Evolutionary conservation across 768 basidiomycete genomes (phyloP).

Genomic region (Lactifluus hygrophoroides): DNA sequence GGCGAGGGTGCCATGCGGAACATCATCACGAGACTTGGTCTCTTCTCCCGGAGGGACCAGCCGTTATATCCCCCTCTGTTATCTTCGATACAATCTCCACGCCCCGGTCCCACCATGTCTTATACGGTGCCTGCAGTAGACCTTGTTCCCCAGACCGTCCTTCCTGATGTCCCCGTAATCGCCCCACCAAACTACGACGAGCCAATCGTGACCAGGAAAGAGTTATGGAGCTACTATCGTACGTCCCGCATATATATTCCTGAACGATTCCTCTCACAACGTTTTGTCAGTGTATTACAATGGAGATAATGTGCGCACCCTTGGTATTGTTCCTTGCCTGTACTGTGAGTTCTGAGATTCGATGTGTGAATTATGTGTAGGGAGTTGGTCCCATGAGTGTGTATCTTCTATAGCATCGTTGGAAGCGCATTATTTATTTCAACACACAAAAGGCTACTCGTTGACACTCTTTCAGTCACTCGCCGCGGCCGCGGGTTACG

Average conservation of each 20-base stretch:
- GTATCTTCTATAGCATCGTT: neutral
- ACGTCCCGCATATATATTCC: constrained; percentile 23
- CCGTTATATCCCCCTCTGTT: neutral
- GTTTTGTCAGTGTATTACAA: constrained; percentile 61
- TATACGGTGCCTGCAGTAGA: neutral
- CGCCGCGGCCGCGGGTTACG: constrained; percentile 64
- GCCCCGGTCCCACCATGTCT: constrained; percentile 10
- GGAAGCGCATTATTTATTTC: neutral
- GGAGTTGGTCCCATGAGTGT: constrained; percentile 54
- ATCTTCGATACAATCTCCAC: neutral
- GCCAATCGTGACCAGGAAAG: constrained; percentile 60
- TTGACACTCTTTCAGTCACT: constrained; percentile 70
- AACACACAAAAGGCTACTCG: constrained; percentile 36
- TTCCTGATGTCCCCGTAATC: neutral
- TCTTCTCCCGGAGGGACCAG: neutral
- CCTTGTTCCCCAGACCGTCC: neutral
- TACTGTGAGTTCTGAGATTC: neutral
- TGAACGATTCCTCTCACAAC: neutral
- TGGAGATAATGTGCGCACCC: constrained; percentile 56
- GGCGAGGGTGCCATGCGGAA: too few relatives aligned
- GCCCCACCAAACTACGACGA: constrained; percentile 32
- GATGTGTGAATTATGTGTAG: constrained; percentile 26
- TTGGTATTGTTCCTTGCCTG: neutral
- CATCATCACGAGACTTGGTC: neutral
- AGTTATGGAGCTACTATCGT: constrained; percentile 80